phyloP scores from a whole-genome alignment of 2,329 filamentous ascomycete genomes.

The Cladophialophora psammophila region DNA sequence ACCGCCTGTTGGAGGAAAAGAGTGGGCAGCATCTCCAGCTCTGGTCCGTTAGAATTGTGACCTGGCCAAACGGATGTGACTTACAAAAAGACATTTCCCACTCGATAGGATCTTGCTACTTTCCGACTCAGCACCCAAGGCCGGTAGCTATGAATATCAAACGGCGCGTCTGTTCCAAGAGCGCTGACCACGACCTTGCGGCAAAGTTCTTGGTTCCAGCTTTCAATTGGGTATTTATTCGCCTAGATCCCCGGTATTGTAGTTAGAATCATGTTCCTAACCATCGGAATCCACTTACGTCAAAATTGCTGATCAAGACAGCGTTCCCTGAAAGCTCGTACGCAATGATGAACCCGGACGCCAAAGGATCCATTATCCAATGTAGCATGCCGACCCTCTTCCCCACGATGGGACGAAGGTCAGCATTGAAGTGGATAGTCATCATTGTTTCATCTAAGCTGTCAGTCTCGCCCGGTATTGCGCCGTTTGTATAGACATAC shows the following conservation, averaged over 20 bases:
- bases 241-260: conserved; percentile 35
- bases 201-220: conserved; percentile 48
- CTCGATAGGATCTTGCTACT: conserved; percentile 49
- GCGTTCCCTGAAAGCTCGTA: conserved; percentile 54
- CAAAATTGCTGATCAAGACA: conserved; percentile 56
- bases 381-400: conserved; percentile 54
- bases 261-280: background rate
- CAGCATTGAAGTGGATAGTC: conserved; percentile 56
- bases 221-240: conserved; percentile 46
- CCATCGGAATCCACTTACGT: conserved; percentile 43
- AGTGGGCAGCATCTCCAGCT: conserved; percentile 63
- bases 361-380: conserved; percentile 55
- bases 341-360: conserved; percentile 55
- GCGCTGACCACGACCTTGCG: conserved; percentile 46
- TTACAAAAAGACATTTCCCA: conserved; percentile 50
- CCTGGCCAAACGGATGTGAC: conserved; percentile 13
- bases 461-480: conserved; percentile 14
- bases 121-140: conserved; percentile 54
- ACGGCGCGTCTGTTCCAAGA: conserved; percentile 40
- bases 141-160: conserved; percentile 51
- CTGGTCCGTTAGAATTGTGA: conserved; percentile 38
- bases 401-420: conserved; percentile 49
- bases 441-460: conserved; percentile 54
- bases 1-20: conserved; percentile 63
- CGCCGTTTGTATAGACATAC: conserved; percentile 41